Percentiles rank a stretch among this genome's conserved stretches.
phyloP scores from a whole-genome alignment of 306 rosid species.

The Trichosanthes truncata region DNA sequence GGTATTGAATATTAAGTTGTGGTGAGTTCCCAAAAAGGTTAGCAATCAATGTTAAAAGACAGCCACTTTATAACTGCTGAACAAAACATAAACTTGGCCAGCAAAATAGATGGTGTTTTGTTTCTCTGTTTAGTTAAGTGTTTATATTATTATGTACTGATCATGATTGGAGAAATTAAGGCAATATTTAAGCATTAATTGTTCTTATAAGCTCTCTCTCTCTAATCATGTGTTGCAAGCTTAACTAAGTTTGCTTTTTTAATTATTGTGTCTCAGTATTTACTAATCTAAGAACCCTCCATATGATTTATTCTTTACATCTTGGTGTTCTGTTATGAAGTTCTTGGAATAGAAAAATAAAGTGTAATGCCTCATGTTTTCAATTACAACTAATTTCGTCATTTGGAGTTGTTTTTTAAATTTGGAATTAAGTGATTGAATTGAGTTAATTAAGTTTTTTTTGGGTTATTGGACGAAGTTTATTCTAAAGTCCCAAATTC shows the following conservation, averaged over 20 bases:
- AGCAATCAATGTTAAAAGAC: background rate
- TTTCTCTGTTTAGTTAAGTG: background rate
- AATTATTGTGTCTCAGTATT: background rate
- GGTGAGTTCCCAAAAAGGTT: background rate
- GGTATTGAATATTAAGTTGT: background rate
- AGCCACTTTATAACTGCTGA: background rate
- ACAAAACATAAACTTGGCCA: background rate
- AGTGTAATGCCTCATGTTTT: too few relatives aligned
- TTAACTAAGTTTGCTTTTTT: background rate
- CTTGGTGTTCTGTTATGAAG: too few relatives aligned
- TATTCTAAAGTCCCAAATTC: too few relatives aligned
- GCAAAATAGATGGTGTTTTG: background rate
- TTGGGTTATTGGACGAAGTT: too few relatives aligned
- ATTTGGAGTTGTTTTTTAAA: too few relatives aligned
- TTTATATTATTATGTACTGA: background rate
- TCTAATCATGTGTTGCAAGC: background rate
- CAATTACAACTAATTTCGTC: too few relatives aligned
- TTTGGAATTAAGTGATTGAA: too few relatives aligned
- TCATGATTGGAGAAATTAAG: background rate
- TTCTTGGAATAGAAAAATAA: too few relatives aligned
- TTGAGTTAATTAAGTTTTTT: too few relatives aligned
- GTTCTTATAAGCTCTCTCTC: background rate
- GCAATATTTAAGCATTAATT: background rate
- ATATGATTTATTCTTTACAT: background rate
- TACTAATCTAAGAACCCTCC: background rate